Base-by-base conservation (phyloP, 1,139 yeast genomes). In the Candida sojae region DNA sequence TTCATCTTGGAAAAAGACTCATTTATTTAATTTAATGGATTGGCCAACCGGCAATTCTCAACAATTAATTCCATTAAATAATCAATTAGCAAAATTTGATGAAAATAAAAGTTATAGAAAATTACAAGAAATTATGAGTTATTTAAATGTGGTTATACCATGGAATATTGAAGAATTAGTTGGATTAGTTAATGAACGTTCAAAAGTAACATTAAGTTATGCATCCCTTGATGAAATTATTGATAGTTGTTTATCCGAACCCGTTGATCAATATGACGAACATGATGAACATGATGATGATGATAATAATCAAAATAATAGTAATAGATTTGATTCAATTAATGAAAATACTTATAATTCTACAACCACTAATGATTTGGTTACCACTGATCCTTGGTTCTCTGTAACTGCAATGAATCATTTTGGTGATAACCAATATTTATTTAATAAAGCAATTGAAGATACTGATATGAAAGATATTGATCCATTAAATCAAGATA, bases 201-300 rank as follows among this genome's bases (percentile, higher is more conserved):
- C 80, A 39, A 79, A 77, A 55, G 75, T 81, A 28, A 78, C 80
- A 1, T 59, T 73, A n/a, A 73, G 70, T 50, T 84, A 83, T 58
- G 71, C 79, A 10, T 82, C 87, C n/a, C 80, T 82, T 45, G 84
- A 79, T 50, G 88, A 84, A 54, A 76, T 83, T 42, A 82, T 83
- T 4, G 82, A 83, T 25, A 79, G 86, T 61, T 82, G 88, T 55
- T 70, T 82, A 9, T 78, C 79, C 60, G 84, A 80, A 48, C 53
- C 62, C 0, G 51, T 45, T 41, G 57, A 57, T 36, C 52, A 48
- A 12, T 32, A 41, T 29, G 29, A 26, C 26, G 40, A 35, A 28
- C 34, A 26, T 6, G 29, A 25, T 13, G 46, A 43, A 12, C 30
- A 37, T 21, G 47, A 44, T n/a, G 25, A 44, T n/a, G 25, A 17